A percentile compares a stretch with the other conserved stretches of the same genome.
phyloP scores from a whole-genome alignment of 2,329 filamentous ascomycete genomes.

The Hymenotorrendiella dingleyae region DNA sequence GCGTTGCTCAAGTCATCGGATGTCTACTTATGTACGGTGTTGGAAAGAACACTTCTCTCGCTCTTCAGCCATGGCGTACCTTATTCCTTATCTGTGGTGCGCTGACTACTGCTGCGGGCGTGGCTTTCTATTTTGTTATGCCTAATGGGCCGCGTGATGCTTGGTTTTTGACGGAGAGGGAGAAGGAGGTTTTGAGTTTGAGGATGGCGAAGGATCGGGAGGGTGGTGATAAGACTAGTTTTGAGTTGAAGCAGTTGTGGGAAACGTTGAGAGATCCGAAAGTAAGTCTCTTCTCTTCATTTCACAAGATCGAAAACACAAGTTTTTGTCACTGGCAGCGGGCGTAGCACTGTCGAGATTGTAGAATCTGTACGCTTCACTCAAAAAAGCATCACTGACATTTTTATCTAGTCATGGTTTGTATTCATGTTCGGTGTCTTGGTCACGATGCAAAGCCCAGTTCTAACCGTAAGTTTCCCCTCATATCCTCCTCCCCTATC shows the following conservation, averaged over 20 bases:
- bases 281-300: too few species aligned
- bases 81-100: slow-evolving; percentile 46
- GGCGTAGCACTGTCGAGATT: too few species aligned
- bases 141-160: slow-evolving; percentile 40
- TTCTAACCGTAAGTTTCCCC: slow-evolving; percentile 32
- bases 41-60: slow-evolving; percentile 34
- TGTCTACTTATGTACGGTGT: slow-evolving; percentile 46
- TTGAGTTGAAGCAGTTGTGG: slow-evolving; percentile 37
- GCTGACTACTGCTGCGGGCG: slow-evolving; percentile 37
- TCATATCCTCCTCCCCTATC: background rate
- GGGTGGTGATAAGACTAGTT: slow-evolving; percentile 38
- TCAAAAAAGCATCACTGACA: slow-evolving; percentile 26
- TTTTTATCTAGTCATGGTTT: slow-evolving; percentile 39
- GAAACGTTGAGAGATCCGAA: slow-evolving; percentile 34
- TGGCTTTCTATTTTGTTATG: slow-evolving; percentile 42
- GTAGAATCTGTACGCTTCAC: too few species aligned
- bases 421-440: slow-evolving; percentile 41
- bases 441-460: slow-evolving; percentile 41
- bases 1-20: slow-evolving; percentile 40
- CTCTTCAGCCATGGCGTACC: slow-evolving; percentile 40
- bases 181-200: slow-evolving; percentile 37
- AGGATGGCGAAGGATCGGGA: slow-evolving; percentile 34
- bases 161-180: slow-evolving; percentile 42
- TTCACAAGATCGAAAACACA: too few species aligned
- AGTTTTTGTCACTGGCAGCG: too few species aligned